Evolutionary conservation across 257 asterid species (phyloP).

Genomic region (Fraxinus pennsylvanica): DNA sequence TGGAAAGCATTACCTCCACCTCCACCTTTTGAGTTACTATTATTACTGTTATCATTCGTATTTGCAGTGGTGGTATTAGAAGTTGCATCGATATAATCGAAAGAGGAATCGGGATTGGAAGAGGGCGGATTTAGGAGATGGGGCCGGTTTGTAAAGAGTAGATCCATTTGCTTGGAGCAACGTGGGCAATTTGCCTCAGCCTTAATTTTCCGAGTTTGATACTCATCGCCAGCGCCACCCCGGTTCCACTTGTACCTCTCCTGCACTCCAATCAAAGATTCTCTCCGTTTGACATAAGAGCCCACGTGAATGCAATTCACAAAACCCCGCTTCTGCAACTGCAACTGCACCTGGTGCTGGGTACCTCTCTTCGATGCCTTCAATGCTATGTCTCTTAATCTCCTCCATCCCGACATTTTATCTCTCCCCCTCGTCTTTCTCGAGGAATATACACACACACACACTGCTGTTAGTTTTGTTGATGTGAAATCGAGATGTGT

Average conservation of each 20-base stretch:
- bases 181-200: slow-evolving; percentile 97
- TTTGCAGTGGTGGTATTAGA: slow-evolving; percentile 3
- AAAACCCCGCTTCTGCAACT: slow-evolving; percentile 32
- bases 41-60: neutral
- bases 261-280: slow-evolving; percentile 61
- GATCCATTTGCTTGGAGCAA: slow-evolving; percentile 90
- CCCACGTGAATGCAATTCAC: slow-evolving; percentile 54
- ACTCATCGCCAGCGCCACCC: slow-evolving; percentile 38
- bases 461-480: neutral
- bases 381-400: slow-evolving; percentile 37
- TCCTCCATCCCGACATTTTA: slow-evolving; percentile 60
- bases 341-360: slow-evolving; percentile 27
- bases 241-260: slow-evolving; percentile 76
- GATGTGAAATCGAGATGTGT: slow-evolving; percentile 8
- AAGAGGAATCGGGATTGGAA: slow-evolving; percentile 25
- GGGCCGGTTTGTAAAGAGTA: slow-evolving; percentile 65
- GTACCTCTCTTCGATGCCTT: slow-evolving; percentile 33
- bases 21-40: slow-evolving; percentile 26
- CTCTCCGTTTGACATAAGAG: slow-evolving; percentile 55
- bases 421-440: neutral
- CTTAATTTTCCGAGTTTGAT: slow-evolving; percentile 58
- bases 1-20: slow-evolving; percentile 47
- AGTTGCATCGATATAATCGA: slow-evolving; percentile 13
- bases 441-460: slow-evolving; percentile 7
- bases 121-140: slow-evolving; percentile 62